phyloP scores from a whole-genome alignment of 2,329 filamentous ascomycete genomes.

The Aspergillus pseudotamarii region DNA sequence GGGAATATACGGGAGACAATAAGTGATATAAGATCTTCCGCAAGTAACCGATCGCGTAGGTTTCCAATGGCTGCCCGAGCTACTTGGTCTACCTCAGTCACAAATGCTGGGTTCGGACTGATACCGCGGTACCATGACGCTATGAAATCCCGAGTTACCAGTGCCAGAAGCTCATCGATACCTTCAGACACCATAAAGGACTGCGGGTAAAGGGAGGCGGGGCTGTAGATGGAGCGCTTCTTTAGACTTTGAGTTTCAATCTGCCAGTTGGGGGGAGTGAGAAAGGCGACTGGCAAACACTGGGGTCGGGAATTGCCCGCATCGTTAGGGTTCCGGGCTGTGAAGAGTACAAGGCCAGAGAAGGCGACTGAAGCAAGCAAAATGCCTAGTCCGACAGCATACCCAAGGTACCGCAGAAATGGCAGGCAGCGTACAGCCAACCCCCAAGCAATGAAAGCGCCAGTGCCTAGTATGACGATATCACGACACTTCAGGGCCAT shows the following conservation, averaged over 20 bases:
- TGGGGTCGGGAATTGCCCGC: slow-evolving; percentile 47
- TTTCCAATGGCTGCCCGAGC: slow-evolving; percentile 73
- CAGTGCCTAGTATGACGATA: slow-evolving; percentile 44
- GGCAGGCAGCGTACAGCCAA: slow-evolving; percentile 82
- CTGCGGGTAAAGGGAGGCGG: slow-evolving; percentile 71
- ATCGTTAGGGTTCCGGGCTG: slow-evolving; percentile 45
- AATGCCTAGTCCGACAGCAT: slow-evolving; percentile 76
- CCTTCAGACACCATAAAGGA: slow-evolving; percentile 78
- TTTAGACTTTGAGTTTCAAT: slow-evolving; percentile 69
- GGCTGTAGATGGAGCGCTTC: slow-evolving; percentile 67
- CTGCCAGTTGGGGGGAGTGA: slow-evolving; percentile 66
- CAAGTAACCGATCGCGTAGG: slow-evolving; percentile 71
- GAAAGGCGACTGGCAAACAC: slow-evolving; percentile 58
- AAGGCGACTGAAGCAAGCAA: slow-evolving; percentile 58
- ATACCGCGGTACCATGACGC: slow-evolving; percentile 87
- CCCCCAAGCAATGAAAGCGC: slow-evolving; percentile 77
- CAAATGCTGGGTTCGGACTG: slow-evolving; percentile 76
- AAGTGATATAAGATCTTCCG: slow-evolving; percentile 81
- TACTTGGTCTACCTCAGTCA: slow-evolving; percentile 81
- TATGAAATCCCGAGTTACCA: slow-evolving; percentile 82
- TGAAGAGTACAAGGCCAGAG: slow-evolving; percentile 63
- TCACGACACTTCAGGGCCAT: slow-evolving; percentile 52
- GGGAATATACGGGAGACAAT: slow-evolving; percentile 82
- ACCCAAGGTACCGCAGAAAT: slow-evolving; percentile 77
- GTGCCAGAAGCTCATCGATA: slow-evolving; percentile 75